Base-by-base conservation (phyloP, 441 rosid species). In the Euphorbia celastroides region DNA sequence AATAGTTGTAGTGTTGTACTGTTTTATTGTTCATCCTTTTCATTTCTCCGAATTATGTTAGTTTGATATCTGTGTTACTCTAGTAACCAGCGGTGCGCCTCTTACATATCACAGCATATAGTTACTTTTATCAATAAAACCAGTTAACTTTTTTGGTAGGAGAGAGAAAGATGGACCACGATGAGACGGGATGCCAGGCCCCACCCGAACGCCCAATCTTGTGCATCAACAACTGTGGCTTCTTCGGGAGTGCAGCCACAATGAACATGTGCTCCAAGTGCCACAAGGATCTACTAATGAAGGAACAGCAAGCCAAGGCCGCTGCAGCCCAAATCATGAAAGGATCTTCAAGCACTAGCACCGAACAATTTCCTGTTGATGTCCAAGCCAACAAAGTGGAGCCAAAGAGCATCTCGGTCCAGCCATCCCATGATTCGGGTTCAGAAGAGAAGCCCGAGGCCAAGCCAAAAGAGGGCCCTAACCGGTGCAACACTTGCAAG, bases 181-280 rank as follows among this genome's bases (percentile, higher is more conserved):
- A 92, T 64, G 87, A 93, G 83, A 90, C 97, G 75, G 97, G 93
- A 79, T 93, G 97, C 81, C 98, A 90, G 71, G 88, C 96, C 73
- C 88, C 93, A 68, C 93, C 95, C 2, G 98, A 93, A 73, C 80
- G 89, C 59, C 93, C 97, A 10, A 87, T 87, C 75, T 74, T 88
- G 56, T 93, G 98, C 76, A 36, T 87, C 59, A 93, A 93, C 81
- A 90, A 90, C 58, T 93, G 97, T 27, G 98, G 98, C 77, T 80
- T 84, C 81, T 82, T 82, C 12, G 87, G 86, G 64, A 84, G 86
- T 46, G 83, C 87, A 8, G 89, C 89, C 20, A 84, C 89, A 16
- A 79, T 81, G 79, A 84, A 84, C 65, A 82, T 84, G 89, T 84
- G 89, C 60, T 82, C 86, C 52, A 84, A 84, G 72, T 84, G 89